A percentile compares a stretch with the other conserved stretches of the same genome.
Evolutionary conservation across 2,329 filamentous ascomycete genomes (phyloP).

Genomic region (Fusarium odoratissimum): DNA sequence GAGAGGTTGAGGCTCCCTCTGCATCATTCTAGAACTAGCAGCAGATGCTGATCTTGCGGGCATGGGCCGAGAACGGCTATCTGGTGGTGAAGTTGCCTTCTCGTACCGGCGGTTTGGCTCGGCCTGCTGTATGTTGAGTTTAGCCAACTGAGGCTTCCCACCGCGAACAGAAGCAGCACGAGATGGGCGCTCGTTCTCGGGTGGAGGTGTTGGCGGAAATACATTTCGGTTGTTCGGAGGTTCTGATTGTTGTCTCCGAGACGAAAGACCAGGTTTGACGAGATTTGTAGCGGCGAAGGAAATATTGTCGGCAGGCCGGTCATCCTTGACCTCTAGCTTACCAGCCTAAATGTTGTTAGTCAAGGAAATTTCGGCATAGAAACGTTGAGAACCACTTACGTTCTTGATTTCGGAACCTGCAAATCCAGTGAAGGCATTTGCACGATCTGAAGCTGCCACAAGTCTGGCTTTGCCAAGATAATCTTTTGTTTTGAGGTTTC

Average conservation of each 20-base stretch:
- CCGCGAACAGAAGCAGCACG: slow-evolving; percentile 72
- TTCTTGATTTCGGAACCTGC: slow-evolving; percentile 83
- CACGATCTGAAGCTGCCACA: slow-evolving; percentile 85
- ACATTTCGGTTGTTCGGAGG: slow-evolving; percentile 82
- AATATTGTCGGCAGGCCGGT: slow-evolving; percentile 83
- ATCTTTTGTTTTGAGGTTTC: slow-evolving; percentile 97
- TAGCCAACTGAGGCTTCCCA: slow-evolving; percentile 69
- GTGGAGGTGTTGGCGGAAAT: slow-evolving; percentile 98
- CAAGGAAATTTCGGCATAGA: background rate
- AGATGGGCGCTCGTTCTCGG: slow-evolving; percentile 80
- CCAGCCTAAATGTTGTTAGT: slow-evolving; percentile 55
- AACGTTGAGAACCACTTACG: slow-evolving; percentile 54
- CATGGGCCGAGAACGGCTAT: slow-evolving; percentile 48
- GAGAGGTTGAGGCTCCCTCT: slow-evolving; percentile 50
- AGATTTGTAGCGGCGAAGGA: slow-evolving; percentile 94
- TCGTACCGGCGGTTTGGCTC: slow-evolving; percentile 66
- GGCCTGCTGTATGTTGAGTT: slow-evolving; percentile 69
- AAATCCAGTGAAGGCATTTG: slow-evolving; percentile 86
- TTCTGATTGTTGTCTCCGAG: slow-evolving; percentile 86
- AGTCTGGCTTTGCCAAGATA: slow-evolving; percentile 96
- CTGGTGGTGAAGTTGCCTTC: slow-evolving; percentile 62
- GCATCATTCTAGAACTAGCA: slow-evolving; percentile 57
- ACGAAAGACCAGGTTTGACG: slow-evolving; percentile 85
- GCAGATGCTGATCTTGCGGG: slow-evolving; percentile 58
- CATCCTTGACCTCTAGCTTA: slow-evolving; percentile 73